Base-by-base conservation (phyloP, 2,329 filamentous ascomycete genomes). In the Neofusicoccum umdonicola region DNA sequence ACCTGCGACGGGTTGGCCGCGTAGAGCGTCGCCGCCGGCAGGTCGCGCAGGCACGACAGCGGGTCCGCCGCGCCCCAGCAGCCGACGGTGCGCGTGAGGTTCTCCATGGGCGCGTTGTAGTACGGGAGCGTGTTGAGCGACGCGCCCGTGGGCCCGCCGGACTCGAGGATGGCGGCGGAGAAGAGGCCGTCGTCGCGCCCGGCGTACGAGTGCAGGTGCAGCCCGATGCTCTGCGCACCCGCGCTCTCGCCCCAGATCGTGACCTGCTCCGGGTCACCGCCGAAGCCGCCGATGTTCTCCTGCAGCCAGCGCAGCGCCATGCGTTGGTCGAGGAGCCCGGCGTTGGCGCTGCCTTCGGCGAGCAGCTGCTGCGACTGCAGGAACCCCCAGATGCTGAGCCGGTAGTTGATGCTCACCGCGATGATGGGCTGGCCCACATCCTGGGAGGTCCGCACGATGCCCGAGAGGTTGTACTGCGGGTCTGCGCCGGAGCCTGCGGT, bases 351-450 rank as follows among this genome's bases (percentile, higher is more conserved):
- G 87, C 87, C 35, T 22, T 57, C 48, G 34, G 79, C 80, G n/a
- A 80, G 78, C 76, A 71, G 45, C 81, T 80, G 11, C 89, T 79
- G 37, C 82, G 77, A 47, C 85, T 81, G 54, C 86, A 90, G 79
- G 68, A 90, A 90, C 0, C 88, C 88, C 69, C 84, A 84, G 0
- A 83, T 83, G 67, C 86, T 87, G 56, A 82, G 78, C 37, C 85
- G 80, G 71, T 87, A 86, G 72, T 86, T 86, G 6, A 83, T 73
- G 66, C 82, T 82, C 3, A 84, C 78, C 9, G 82, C 78, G 3
- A 84, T 78, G 67, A 94, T 87, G 0, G 89, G 88, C 76, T 90
- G 44, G 19, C 58, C 58, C 0, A 27, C 8, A 0, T 51, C 45
- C 9, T 50, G 13, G 1, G 58, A n/a, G 1, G 44, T 62, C 6